Conservation (phyloP, 106 monocot genomes). For the Dioscorea dumetorum region DNA sequence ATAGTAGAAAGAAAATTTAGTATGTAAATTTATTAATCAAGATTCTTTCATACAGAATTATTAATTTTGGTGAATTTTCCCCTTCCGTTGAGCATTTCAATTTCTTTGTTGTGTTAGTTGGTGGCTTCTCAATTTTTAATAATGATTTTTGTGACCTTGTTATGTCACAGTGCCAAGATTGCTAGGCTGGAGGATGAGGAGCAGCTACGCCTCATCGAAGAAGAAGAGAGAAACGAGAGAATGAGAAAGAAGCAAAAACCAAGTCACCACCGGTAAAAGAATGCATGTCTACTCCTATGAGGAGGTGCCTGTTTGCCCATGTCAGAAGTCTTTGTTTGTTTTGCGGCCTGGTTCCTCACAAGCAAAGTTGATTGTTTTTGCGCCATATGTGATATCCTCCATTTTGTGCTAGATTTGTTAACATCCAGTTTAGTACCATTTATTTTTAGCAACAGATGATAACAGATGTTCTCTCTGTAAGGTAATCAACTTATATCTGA, state of each 20-base stretch:
- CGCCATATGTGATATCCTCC: no score
- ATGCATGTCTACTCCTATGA: no score
- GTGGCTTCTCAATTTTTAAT: background rate
- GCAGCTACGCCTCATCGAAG: slow-evolving; percentile 44
- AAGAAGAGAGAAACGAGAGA: slow-evolving; percentile 47
- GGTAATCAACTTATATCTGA: no score
- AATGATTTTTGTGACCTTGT: background rate
- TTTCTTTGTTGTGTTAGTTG: background rate
- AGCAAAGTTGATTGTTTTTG: no score
- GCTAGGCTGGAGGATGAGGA: slow-evolving; percentile 54
- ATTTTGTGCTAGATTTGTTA: no score
- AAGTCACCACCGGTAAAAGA: no score
- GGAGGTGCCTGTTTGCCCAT: no score
- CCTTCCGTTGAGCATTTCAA: background rate
- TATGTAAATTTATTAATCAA: background rate
- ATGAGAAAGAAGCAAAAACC: slow-evolving; percentile 41
- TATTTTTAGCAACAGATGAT: no score
- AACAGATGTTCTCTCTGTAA: no score
- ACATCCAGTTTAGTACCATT: no score
- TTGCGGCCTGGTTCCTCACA: no score
- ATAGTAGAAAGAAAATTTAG: background rate
- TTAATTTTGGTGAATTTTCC: background rate
- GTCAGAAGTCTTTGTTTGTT: no score
- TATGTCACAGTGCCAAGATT: slow-evolving; percentile 34
- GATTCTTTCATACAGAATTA: background rate